Evolutionary conservation across 1,284 basidiomycete genomes (phyloP), one percentile per base, ranked within the genome.

Genomic region (Malassezia restricta): DNA sequence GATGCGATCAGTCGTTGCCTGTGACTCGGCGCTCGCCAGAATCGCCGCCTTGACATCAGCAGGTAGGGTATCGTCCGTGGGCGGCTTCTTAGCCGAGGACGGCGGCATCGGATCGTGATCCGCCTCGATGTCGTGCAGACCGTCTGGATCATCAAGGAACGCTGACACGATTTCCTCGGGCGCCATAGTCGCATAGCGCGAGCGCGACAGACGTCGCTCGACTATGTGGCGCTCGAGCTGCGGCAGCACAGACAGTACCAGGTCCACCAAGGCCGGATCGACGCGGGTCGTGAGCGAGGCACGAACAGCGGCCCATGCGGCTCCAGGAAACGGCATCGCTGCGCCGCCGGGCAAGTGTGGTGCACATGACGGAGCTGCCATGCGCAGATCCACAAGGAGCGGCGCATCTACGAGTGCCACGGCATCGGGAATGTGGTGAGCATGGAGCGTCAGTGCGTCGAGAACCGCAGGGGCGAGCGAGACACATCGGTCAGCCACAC

Each of bases 141-240:
- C 53, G 8, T 50, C 38, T 5, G 53, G 53, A 28, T 55, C 53
- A 41, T 55, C 53, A 31, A 55, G 41, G 27, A 55, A 55, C 14
- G 32, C 38, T 28, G 35, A 47, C 9, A 55, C 27, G 3, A 55
- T 32, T 29, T 37, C 35, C 17, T 55, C 53, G 15, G 28, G 40
- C 20, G 45, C 4, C 46, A 43, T 33, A 27, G 15, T 40, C 5
- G 17, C 7, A 41, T 47, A 53, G n/a, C 29, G 20, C 5, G 45
- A 40, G 7, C 33, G 40, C 14, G 17, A 8, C 4, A 53, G 45
- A 28, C 53, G 53, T 15, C 38, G 30, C 33, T 15, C 43, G 20
- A 55, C 42, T 8, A 17, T 14, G 12, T 24, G 29, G 17, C 48
- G 53, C 1, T 28, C 32, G 17, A 50, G 29, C n/a, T 55, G 48